Base-by-base conservation (phyloP, 441 rosid genomes). In the Gossypium gossypioides region DNA sequence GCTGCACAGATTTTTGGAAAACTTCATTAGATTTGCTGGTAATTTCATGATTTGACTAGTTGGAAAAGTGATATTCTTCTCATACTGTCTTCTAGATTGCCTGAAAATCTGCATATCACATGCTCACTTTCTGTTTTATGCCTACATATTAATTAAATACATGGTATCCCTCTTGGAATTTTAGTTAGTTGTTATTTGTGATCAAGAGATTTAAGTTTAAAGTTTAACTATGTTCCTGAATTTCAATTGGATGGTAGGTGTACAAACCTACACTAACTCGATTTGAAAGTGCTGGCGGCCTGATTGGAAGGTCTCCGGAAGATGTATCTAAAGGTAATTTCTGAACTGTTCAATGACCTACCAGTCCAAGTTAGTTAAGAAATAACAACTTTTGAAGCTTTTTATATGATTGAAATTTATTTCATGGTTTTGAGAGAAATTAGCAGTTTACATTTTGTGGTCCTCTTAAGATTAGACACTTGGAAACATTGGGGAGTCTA, bases 281-380 rank as follows among this genome's bases (percentile, higher is more conserved):
- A 81, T 95, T 95, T 80, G 84, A 84, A 73, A 80, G 71, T 81
- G 88, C 79, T 18, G 99, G 99, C 44, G 99, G 99, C 76, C 77
- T 86, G 82, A 82, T 79, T 29, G 89, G 88, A 72, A 82, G 74
- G 82, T 84, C 92, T 77, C 99, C 98, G 59, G 93, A 88, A 64
- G 96, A 91, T 42, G 87, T 79, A 68, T 81, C 95, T 32, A 86
- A 85, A 86, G 98, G 98, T 95, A 81, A 78, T 68, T 69, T 72
- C 19, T n/a, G 69, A 58, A 69, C 61, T 74, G 37, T 52, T 58
- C 25, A 13, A 58, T 15, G 52, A 19, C 57, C 56, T 21, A 16
- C 13, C 19, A 48, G 61, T 75, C 72, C 19, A 54, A 55, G 32
- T 52, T 19, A 52, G 56, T 57, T 56, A 51, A 68, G 59, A 16